phyloP scores from a whole-genome alignment of 2,329 filamentous ascomycete genomes.

The Exophiala alcalophila region DNA sequence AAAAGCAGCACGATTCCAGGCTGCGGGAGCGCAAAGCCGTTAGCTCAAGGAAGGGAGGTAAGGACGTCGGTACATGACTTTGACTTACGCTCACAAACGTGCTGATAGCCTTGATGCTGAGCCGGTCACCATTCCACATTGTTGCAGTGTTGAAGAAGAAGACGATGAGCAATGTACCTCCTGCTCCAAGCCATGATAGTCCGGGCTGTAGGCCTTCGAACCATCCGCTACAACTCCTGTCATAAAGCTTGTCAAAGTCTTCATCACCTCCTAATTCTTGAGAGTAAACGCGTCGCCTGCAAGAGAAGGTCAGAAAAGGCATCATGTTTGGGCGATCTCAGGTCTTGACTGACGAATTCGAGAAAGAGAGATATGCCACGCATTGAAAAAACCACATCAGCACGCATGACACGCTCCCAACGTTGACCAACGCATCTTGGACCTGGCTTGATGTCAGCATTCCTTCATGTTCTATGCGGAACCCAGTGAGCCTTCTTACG shows the following conservation, averaged over 20 bases:
- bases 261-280: background rate
- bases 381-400: slow-evolving; percentile 46
- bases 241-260: too few relatives aligned
- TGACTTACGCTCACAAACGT: slow-evolving; percentile 1
- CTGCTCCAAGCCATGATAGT: slow-evolving; percentile 9
- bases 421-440: slow-evolving; percentile 40
- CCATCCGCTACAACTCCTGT: too few relatives aligned
- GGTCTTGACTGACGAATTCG: slow-evolving; percentile 31
- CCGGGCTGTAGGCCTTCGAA: slow-evolving; percentile 11
- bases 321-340: too few relatives aligned
- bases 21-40: too few relatives aligned
- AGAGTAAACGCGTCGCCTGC: background rate
- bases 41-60: too few relatives aligned
- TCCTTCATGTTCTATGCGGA: too few relatives aligned
- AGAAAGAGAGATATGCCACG: slow-evolving; percentile 42
- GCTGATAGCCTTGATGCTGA: slow-evolving; percentile 4
- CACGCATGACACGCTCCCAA: slow-evolving; percentile 38
- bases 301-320: background rate
- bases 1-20: too few relatives aligned
- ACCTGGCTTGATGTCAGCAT: slow-evolving; percentile 35
- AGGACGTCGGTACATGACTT: too few relatives aligned
- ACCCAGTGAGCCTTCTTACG: too few relatives aligned
- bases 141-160: slow-evolving; percentile 13
- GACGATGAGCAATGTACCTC: slow-evolving; percentile 10
- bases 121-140: slow-evolving; percentile 13